A percentile compares a stretch with the other conserved stretches of the same genome.
These are phyloP conservation scores for Apostasia ramifera DNA, from an alignment of 106 monocot genomes.

Conservation along the genomic window DNA sequence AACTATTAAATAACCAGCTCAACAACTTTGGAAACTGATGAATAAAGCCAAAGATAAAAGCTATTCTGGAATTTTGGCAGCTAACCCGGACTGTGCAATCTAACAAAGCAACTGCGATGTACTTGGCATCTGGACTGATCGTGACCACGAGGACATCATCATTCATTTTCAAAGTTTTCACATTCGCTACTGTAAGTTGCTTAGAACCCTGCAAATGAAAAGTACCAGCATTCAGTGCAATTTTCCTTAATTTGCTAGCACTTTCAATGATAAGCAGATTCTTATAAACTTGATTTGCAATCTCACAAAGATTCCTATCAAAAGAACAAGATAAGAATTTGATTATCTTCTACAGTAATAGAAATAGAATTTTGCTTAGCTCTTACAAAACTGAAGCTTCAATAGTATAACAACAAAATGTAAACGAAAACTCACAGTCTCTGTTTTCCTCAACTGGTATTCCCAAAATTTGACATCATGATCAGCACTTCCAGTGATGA, in stretches of 20 bases:
- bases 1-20: no score
- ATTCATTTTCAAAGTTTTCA: slow-evolving; percentile 80
- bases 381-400: no score
- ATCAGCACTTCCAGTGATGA: slow-evolving; percentile 83
- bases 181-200: slow-evolving; percentile 63
- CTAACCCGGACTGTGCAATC: slow-evolving; percentile 65
- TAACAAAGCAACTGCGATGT: slow-evolving; percentile 77
- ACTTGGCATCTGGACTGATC: slow-evolving; percentile 76
- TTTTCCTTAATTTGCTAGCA: no score
- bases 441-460: slow-evolving; percentile 53
- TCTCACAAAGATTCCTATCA: neutral
- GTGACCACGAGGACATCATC: slow-evolving; percentile 69
- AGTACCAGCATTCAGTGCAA: neutral
- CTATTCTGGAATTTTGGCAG: neutral
- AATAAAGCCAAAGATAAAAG: neutral
- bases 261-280: neutral
- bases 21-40: no score
- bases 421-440: slow-evolving; percentile 39
- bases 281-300: neutral
- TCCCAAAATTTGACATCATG: slow-evolving; percentile 94
- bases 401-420: neutral
- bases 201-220: slow-evolving; percentile 51
- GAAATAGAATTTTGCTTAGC: no score
- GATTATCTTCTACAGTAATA: no score
- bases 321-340: neutral